Evolutionary conservation across 345 rosid genomes (phyloP).

Genomic region (Dovyalis caffra): DNA sequence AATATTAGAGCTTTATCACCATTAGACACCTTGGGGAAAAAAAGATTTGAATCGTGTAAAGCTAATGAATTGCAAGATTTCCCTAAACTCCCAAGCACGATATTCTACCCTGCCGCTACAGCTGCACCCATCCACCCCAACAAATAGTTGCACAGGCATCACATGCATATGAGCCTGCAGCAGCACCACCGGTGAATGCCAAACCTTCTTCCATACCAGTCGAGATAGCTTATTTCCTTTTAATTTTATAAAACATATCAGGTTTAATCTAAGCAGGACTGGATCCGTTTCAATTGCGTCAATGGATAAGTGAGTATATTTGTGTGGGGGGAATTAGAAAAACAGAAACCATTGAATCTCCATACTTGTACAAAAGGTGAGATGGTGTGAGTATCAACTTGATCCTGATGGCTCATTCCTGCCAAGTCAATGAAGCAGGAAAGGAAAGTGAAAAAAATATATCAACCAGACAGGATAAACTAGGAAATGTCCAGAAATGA

Average conservation of each 20-base stretch:
- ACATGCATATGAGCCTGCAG: neutral
- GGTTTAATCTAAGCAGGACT: neutral
- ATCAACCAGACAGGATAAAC: neutral
- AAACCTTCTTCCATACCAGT: neutral
- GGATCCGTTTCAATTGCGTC: slow-evolving; percentile 8
- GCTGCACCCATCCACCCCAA: too few relatives aligned
- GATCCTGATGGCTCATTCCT: slow-evolving; percentile 89
- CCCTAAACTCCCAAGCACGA: too few relatives aligned
- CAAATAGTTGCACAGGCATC: too few relatives aligned
- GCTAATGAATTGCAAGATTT: too few relatives aligned
- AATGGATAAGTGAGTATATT: neutral
- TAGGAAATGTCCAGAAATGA: neutral
- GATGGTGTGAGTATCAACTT: slow-evolving; percentile 64
- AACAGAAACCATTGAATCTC: slow-evolving; percentile 4
- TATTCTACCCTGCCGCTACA: too few relatives aligned
- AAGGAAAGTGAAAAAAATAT: slow-evolving; percentile 1
- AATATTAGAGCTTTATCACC: too few relatives aligned
- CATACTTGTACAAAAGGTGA: slow-evolving; percentile 84
- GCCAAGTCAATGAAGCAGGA: slow-evolving; percentile 22
- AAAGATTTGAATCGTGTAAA: too few relatives aligned
- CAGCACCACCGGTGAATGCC: neutral
- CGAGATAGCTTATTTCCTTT: neutral
- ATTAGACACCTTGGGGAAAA: too few relatives aligned
- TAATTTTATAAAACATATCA: slow-evolving; percentile 2
- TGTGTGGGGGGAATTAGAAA: neutral